Conservation (phyloP, 352 stramenopile genomes). For the Phytopythium mirpurense region DNA sequence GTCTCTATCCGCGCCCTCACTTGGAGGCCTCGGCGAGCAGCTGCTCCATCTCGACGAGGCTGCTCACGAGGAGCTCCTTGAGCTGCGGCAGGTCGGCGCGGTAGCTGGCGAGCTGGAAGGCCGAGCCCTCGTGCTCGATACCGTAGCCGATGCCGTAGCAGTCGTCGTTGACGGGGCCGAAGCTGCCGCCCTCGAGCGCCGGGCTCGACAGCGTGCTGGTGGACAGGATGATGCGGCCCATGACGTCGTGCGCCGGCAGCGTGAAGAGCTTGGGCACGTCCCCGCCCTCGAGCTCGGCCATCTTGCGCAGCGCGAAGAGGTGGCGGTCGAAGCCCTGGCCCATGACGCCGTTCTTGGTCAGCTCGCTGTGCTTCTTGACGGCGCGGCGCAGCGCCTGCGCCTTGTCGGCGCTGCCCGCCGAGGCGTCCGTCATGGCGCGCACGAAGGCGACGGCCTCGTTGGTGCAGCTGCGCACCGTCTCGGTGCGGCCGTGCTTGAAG, state of each 20-base stretch:
- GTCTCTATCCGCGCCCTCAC: not conserved
- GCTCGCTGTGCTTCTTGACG: constrained; percentile 84
- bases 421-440: constrained; percentile 55
- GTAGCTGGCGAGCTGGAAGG: constrained; percentile 86
- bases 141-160: constrained; percentile 90
- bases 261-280: constrained; percentile 74
- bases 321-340: constrained; percentile 88
- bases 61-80: constrained; percentile 68
- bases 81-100: constrained; percentile 69
- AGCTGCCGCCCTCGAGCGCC: constrained; percentile 83
- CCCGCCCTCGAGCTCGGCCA: constrained; percentile 55
- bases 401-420: constrained; percentile 52
- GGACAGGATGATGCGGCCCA: constrained; percentile 89
- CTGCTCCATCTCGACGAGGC: constrained; percentile 63
- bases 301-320: constrained; percentile 73
- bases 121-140: constrained; percentile 76
- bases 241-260: constrained; percentile 65
- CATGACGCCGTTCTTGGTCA: constrained; percentile 90
- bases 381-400: constrained; percentile 53
- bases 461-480: constrained; percentile 88
- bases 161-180: constrained; percentile 85
- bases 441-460: constrained; percentile 81
- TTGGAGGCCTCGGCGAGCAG: constrained; percentile 42
- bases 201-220: constrained; percentile 86
- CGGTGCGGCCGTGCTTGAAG: constrained; percentile 90